phyloP scores from a whole-genome alignment of 73 alveolate genomes.

The Stentor coeruleus region DNA sequence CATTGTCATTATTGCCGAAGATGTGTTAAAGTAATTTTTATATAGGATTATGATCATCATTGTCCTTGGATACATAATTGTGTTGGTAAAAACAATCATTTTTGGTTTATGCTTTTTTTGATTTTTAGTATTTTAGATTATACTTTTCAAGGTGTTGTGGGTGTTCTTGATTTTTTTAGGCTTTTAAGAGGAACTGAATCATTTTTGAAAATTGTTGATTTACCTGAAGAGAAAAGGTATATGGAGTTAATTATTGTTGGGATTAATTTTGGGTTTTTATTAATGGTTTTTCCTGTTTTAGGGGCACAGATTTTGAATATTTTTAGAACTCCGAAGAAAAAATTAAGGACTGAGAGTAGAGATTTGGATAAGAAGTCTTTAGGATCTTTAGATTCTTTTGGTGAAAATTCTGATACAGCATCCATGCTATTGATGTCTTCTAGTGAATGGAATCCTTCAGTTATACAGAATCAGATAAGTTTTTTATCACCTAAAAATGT shows the following conservation, averaged over 20 bases:
- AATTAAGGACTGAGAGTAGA: not conserved
- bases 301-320: not conserved
- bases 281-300: not conserved
- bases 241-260: not conserved
- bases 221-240: not conserved
- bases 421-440: not conserved
- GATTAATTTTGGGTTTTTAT: too few relatives aligned
- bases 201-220: not conserved
- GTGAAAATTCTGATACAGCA: not conserved
- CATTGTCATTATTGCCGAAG: constrained; percentile 32
- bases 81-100: constrained; percentile 26
- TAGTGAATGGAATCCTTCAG: not conserved
- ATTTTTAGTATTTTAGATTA: not conserved
- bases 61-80: constrained; percentile 41
- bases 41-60: constrained; percentile 33
- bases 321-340: not conserved
- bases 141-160: not conserved
- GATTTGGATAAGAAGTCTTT: not conserved
- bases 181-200: not conserved
- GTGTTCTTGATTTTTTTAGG: not conserved
- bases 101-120: constrained; percentile 7
- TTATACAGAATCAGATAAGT: not conserved
- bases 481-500: not conserved
- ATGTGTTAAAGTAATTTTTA: constrained; percentile 20
- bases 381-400: not conserved